These are phyloP conservation scores for Staphylotrichum tortipilum DNA, from an alignment of 495 filamentous ascomycete species.

Conservation along the genomic window DNA sequence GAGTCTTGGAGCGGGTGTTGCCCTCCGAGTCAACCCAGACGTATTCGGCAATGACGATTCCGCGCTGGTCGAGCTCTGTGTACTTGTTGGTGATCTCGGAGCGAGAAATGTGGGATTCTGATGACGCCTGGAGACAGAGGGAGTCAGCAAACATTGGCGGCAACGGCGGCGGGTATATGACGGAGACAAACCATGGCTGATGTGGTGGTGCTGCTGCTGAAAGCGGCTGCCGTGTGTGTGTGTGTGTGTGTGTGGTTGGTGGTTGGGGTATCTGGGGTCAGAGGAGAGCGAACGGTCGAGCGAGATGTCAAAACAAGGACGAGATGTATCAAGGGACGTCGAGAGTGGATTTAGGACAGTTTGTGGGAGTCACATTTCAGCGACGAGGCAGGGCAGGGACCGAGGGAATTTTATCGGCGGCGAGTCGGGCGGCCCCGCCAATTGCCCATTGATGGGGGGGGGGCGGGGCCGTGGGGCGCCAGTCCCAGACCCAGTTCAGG, in stretches of 20 bases:
- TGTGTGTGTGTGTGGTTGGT: background rate
- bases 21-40: constrained; percentile 87
- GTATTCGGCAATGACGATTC: constrained; percentile 73
- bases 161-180: too few species aligned
- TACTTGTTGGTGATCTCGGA: constrained; percentile 60
- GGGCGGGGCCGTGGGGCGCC: constrained; percentile 7
- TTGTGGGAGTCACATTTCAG: constrained; percentile 1
- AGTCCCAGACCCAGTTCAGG: too few species aligned
- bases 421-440: constrained; percentile 1
- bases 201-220: constrained; percentile 1
- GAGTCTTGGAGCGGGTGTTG: constrained; percentile 79
- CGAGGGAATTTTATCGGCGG: constrained; percentile 7
- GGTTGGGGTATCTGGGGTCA: background rate
- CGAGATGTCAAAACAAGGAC: background rate
- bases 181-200: constrained; percentile 4
- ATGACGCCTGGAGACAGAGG: background rate
- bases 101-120: background rate
- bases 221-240: background rate
- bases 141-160: background rate
- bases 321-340: background rate
- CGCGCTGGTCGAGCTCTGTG: constrained; percentile 79
- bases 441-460: too few species aligned
- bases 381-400: too few species aligned
- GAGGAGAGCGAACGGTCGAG: background rate
- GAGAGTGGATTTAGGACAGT: background rate